Evolutionary conservation across 805 yeast genomes (phyloP).

Genomic region (Tetrapisispora fleetii): DNA sequence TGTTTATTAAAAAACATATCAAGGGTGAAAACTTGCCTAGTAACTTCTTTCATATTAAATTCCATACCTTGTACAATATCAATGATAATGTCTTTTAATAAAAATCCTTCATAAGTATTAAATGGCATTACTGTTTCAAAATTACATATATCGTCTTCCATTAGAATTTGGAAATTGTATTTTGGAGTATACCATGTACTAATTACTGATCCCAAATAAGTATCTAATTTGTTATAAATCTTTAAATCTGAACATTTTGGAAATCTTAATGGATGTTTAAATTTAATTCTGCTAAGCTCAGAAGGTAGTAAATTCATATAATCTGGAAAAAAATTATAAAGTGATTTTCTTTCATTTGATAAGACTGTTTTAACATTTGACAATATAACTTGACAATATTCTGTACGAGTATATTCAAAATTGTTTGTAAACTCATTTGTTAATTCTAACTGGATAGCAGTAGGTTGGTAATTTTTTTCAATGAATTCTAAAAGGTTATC

Average conservation of each 20-base stretch:
- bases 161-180: slow-evolving; percentile 37
- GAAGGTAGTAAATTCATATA: slow-evolving; percentile 25
- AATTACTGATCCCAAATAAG: slow-evolving; percentile 44
- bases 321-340: slow-evolving; percentile 30
- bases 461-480: slow-evolving; percentile 6
- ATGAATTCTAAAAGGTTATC: slow-evolving; percentile 38
- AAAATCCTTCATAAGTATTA: slow-evolving; percentile 38
- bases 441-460: slow-evolving; percentile 7
- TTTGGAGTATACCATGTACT: slow-evolving; percentile 59
- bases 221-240: slow-evolving; percentile 23
- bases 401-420: slow-evolving; percentile 28
- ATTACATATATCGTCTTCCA: slow-evolving; percentile 46
- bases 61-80: slow-evolving; percentile 69
- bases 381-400: slow-evolving; percentile 37
- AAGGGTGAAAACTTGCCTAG: slow-evolving; percentile 64
- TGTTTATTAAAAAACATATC: slow-evolving; percentile 57
- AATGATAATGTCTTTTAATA: slow-evolving; percentile 59
- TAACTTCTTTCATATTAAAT: slow-evolving; percentile 74
- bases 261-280: slow-evolving; percentile 11
- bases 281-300: slow-evolving; percentile 13
- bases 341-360: slow-evolving; percentile 31
- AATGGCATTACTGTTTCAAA: slow-evolving; percentile 54
- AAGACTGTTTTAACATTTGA: slow-evolving; percentile 34
- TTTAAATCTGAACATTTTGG: slow-evolving; percentile 28
- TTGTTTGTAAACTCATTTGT: slow-evolving; percentile 13